phyloP scores from a whole-genome alignment of 2,329 filamentous ascomycete genomes.

The Hypoxylon sp. region DNA sequence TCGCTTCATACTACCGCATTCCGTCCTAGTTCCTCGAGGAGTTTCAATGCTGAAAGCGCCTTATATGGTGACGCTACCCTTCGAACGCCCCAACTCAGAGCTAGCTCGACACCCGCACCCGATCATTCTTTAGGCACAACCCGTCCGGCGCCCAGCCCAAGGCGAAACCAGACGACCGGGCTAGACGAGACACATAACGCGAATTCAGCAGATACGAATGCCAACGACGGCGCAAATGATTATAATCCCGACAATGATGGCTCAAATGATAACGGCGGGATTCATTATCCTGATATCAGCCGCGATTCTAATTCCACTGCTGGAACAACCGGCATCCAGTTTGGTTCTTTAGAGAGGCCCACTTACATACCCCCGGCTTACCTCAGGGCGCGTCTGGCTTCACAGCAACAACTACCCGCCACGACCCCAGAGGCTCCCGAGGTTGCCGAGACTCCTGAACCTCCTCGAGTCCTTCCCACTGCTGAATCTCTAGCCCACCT shows the following conservation, averaged over 20 bases:
- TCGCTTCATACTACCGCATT: conserved; percentile 37
- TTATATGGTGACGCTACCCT: conserved; percentile 54
- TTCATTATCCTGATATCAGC: neutral
- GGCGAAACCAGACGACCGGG: no score
- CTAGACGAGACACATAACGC: no score
- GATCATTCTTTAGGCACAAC: no score
- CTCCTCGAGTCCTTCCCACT: no score
- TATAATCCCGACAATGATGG: neutral
- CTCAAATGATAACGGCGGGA: neutral
- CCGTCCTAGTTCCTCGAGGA: conserved; percentile 47
- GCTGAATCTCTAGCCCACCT: no score
- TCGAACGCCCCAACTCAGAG: conserved; percentile 40
- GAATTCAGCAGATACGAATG: neutral
- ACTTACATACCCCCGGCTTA: no score
- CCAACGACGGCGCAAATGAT: neutral
- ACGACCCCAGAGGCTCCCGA: no score
- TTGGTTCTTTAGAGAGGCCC: neutral
- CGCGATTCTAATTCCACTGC: neutral
- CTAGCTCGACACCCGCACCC: neutral
- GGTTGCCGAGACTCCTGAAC: no score
- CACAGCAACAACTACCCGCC: no score
- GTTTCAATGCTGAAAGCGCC: conserved; percentile 54
- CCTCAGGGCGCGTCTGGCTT: no score
- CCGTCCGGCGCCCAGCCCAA: no score
- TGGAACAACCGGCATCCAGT: neutral